A percentile compares a stretch with the other conserved stretches of the same genome.
Evolutionary conservation across 148 eudicot genomes (phyloP).

Genomic region (Rhododendron simsii): DNA sequence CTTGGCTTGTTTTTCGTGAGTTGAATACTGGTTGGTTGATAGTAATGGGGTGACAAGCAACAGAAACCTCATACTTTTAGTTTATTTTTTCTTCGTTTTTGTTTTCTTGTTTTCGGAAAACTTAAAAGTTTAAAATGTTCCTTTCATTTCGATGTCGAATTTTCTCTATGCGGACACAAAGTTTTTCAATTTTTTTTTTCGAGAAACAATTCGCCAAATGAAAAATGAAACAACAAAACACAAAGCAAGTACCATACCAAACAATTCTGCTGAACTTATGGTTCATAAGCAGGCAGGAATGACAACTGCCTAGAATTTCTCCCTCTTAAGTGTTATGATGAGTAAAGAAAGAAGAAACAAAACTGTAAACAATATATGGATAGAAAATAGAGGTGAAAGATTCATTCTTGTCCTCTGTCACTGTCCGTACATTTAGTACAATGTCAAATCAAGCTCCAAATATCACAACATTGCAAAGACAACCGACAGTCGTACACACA

Average conservation of each 20-base stretch:
- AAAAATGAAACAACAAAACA: neutral
- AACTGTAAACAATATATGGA: neutral
- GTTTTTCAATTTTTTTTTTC: neutral
- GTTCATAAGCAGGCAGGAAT: neutral
- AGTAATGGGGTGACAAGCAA: too few species aligned
- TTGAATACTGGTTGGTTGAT: too few species aligned
- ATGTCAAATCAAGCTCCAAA: neutral
- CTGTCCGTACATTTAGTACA: slow-evolving; percentile 10
- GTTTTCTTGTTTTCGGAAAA: neutral
- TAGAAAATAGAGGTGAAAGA: neutral
- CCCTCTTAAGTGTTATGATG: too few species aligned
- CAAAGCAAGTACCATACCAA: neutral
- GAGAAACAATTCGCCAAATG: neutral
- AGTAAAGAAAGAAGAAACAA: neutral
- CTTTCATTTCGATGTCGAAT: too few species aligned
- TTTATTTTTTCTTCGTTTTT: neutral
- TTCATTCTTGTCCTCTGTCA: slow-evolving; percentile 10
- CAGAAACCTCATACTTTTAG: neutral
- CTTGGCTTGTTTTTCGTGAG: too few species aligned
- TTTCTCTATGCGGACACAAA: neutral
- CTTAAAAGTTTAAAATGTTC: neutral
- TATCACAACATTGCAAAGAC: neutral
- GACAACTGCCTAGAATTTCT: neutral
- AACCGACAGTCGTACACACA: neutral
- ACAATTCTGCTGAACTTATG: neutral